Percentiles rank a stretch among this genome's conserved stretches.
These are phyloP conservation scores for Cercospora nicotianae DNA, from an alignment of 2,329 filamentous ascomycete genomes.

Conservation along the genomic window DNA sequence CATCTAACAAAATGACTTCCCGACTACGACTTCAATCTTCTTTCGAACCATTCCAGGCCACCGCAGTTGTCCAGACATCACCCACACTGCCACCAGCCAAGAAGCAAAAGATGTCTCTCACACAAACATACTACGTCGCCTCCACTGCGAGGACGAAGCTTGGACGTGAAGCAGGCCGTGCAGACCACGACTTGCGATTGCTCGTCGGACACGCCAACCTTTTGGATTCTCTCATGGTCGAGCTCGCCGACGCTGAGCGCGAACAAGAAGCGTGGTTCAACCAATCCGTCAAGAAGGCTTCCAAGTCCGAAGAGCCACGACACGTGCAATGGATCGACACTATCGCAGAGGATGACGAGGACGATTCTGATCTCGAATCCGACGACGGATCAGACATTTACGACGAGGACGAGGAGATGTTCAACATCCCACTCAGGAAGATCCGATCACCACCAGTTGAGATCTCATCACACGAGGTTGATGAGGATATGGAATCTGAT, in stretches of 20 bases:
- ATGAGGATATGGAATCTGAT: slow-evolving; percentile 42
- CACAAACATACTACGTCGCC: slow-evolving; percentile 97
- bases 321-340: slow-evolving; percentile 87
- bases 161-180: slow-evolving; percentile 80
- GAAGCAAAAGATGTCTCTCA: slow-evolving; percentile 92
- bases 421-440: slow-evolving; percentile 40
- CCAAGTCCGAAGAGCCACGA: slow-evolving; percentile 60
- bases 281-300: slow-evolving; percentile 80
- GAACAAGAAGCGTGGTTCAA: slow-evolving; percentile 99
- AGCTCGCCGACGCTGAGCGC: slow-evolving; percentile 88
- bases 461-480: slow-evolving; percentile 47
- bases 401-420: slow-evolving; percentile 52
- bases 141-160: slow-evolving; percentile 97
- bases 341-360: slow-evolving; percentile 73
- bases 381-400: slow-evolving; percentile 57
- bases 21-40: slow-evolving; percentile 50
- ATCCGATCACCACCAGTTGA: slow-evolving; percentile 44
- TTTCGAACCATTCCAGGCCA: slow-evolving; percentile 49
- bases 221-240: slow-evolving; percentile 88
- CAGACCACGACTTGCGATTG: slow-evolving; percentile 91
- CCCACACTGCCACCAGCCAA: slow-evolving; percentile 47
- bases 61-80: slow-evolving; percentile 47
- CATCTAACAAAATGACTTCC: slow-evolving; percentile 48
- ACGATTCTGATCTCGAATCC: slow-evolving; percentile 52
- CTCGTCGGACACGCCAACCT: slow-evolving; percentile 98